These are phyloP conservation scores for Fennellomyces sp. DNA, from an alignment of 371 early-diverging fungal genomes.

Conservation along the genomic window DNA sequence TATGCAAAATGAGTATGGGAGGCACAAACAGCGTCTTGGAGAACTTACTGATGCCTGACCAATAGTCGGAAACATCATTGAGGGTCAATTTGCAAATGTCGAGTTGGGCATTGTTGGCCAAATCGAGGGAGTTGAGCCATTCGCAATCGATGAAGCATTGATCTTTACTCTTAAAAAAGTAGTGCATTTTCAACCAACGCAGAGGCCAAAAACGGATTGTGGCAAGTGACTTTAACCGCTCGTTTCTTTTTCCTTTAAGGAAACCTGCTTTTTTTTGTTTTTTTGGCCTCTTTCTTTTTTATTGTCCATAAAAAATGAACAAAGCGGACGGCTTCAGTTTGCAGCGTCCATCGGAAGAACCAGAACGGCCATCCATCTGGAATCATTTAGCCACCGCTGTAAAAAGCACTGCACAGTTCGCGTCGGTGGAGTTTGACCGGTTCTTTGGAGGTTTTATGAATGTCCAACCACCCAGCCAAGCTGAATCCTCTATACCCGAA, in stretches of 20 bases:
- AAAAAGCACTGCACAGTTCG: slow-evolving; percentile 9
- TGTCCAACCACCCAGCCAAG: too few species aligned
- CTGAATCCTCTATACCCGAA: too few species aligned
- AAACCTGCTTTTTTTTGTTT: not conserved
- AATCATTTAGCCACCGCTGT: not conserved
- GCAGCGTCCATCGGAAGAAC: not conserved
- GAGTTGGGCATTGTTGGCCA: not conserved
- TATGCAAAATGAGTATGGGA: not conserved
- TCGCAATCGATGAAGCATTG: slow-evolving; percentile 11
- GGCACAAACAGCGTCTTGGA: not conserved
- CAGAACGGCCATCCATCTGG: not conserved
- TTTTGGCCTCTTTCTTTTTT: not conserved
- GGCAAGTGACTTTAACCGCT: too few species aligned
- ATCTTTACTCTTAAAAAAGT: slow-evolving; percentile 10
- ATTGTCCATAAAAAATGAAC: not conserved
- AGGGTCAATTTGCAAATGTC: slow-evolving; percentile 7
- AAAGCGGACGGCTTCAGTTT: slow-evolving; percentile 3
- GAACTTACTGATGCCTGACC: slow-evolving; percentile 9
- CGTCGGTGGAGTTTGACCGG: slow-evolving; percentile 15
- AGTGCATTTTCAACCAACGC: too few species aligned
- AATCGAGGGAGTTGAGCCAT: slow-evolving; percentile 12
- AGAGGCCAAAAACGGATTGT: too few species aligned
- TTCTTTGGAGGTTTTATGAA: slow-evolving; percentile 11
- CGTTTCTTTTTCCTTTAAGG: not conserved
- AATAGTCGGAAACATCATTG: slow-evolving; percentile 2